phyloP scores from a whole-genome alignment of 768 basidiomycete genomes.

The Crepidotus variabilis region DNA sequence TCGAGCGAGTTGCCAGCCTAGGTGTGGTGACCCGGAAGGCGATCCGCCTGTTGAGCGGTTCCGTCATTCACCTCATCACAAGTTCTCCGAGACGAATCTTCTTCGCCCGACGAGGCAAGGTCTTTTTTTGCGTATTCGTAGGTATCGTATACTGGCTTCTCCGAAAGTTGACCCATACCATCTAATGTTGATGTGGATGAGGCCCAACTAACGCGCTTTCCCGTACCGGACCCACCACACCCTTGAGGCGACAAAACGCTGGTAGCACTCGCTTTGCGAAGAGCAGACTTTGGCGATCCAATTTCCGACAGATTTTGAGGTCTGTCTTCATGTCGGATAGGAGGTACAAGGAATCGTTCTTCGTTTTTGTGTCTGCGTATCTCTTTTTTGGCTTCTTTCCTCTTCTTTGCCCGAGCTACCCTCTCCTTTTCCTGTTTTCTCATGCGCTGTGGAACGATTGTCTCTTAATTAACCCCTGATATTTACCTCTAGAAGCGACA shows the following conservation, averaged over 20 bases:
- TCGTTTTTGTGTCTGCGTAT: slow-evolving; percentile 8
- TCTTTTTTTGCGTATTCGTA: not conserved
- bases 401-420: slow-evolving; percentile 12
- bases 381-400: slow-evolving; percentile 13
- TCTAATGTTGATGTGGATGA: slow-evolving; percentile 22
- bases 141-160: slow-evolving; percentile 14
- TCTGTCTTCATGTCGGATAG: slow-evolving; percentile 12
- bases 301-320: slow-evolving; percentile 2
- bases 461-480: not conserved
- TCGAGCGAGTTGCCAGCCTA: too few species aligned
- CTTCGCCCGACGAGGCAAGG: slow-evolving; percentile 2
- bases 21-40: too few species aligned
- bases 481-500: not conserved
- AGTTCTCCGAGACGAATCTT: too few species aligned
- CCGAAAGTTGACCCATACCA: slow-evolving; percentile 11
- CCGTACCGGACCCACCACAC: not conserved
- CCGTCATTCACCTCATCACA: too few species aligned
- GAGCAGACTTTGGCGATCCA: slow-evolving; percentile 7
- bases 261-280: slow-evolving; percentile 4
- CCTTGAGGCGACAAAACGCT: slow-evolving; percentile 14
- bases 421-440: slow-evolving; percentile 19
- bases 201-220: slow-evolving; percentile 27
- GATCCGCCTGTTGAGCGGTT: too few species aligned
- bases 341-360: slow-evolving; percentile 11
- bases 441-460: slow-evolving; percentile 14